Evolutionary conservation across 495 filamentous ascomycete genomes (phyloP).

Genomic region (Aspergillus sclerotiicarbonarius): DNA sequence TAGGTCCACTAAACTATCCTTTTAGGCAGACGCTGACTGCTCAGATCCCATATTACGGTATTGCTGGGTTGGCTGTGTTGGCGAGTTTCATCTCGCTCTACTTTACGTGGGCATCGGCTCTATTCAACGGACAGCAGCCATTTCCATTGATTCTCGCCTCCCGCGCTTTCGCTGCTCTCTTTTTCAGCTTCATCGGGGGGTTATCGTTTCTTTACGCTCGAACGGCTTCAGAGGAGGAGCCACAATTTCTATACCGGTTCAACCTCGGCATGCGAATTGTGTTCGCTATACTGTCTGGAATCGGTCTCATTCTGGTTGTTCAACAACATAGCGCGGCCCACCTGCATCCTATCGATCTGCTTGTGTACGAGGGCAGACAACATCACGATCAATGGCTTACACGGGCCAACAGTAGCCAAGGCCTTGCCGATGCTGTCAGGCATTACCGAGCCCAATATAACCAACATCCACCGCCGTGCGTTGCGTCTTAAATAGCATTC

Average conservation of each 20-base stretch:
- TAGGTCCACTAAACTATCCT: constrained; percentile 20
- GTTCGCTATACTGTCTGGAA: constrained; percentile 25
- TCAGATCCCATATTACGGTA: constrained; percentile 37
- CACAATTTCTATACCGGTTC: constrained; percentile 27
- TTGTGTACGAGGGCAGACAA: constrained; percentile 40
- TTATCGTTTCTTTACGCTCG: constrained; percentile 31
- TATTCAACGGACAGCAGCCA: constrained; percentile 32
- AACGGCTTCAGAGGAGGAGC: constrained; percentile 30
- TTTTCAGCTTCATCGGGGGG: constrained; percentile 20
- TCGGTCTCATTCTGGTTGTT: constrained; percentile 29
- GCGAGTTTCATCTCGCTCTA: constrained; percentile 33
- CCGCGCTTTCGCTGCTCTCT: constrained; percentile 20
- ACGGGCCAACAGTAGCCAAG: constrained; percentile 36
- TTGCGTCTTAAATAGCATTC: background rate
- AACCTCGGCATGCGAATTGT: constrained; percentile 31
- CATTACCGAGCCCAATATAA: constrained; percentile 46
- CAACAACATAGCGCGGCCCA: constrained; percentile 29
- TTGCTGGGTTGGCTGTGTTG: constrained; percentile 33
- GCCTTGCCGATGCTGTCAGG: constrained; percentile 35
- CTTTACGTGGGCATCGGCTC: constrained; percentile 25
- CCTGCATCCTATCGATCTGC: constrained; percentile 48
- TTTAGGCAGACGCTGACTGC: constrained; percentile 15
- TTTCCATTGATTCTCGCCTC: constrained; percentile 31
- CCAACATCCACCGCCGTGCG: constrained; percentile 49
- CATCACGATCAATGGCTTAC: constrained; percentile 36